Percentiles rank a stretch among this genome's conserved stretches.
Evolutionary conservation across 805 yeast genomes (phyloP).

Genomic region (Spathaspora passalidarum): DNA sequence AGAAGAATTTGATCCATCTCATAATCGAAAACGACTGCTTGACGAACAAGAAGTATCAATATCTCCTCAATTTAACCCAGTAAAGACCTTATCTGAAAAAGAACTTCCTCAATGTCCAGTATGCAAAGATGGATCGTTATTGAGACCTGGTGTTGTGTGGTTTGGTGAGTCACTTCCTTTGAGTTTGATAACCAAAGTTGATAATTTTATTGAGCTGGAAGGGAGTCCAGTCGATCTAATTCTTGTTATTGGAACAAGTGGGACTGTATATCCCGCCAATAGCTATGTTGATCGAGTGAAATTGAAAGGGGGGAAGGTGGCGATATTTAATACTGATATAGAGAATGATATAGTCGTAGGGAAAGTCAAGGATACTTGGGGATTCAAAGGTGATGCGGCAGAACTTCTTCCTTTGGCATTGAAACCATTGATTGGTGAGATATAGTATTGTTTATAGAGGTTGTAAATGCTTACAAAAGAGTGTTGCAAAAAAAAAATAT

Average conservation of each 20-base stretch:
- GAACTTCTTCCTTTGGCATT: constrained; percentile 64
- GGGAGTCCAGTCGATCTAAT: constrained; percentile 60
- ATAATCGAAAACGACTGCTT: constrained; percentile 12
- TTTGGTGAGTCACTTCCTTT: constrained; percentile 86
- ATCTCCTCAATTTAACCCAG: constrained; percentile 48
- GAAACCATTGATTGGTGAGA: constrained; percentile 42
- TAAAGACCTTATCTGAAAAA: constrained; percentile 43
- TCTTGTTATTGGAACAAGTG: constrained; percentile 82
- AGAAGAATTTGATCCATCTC: constrained; percentile 22
- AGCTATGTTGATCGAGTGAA: constrained; percentile 80
- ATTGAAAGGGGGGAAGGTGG: constrained; percentile 75
- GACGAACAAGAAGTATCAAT: constrained; percentile 10
- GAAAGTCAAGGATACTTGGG: constrained; percentile 53
- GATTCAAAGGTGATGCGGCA: constrained; percentile 79
- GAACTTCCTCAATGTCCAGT: constrained; percentile 76
- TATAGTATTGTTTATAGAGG: not conserved
- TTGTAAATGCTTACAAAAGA: no score
- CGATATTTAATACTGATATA: constrained; percentile 74
- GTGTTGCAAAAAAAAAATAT: not conserved
- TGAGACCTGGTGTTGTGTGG: constrained; percentile 93
- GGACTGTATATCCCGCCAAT: constrained; percentile 88
- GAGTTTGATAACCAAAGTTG: constrained; percentile 60
- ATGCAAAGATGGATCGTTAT: constrained; percentile 55
- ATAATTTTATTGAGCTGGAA: constrained; percentile 56
- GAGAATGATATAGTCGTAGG: constrained; percentile 44